These are phyloP conservation scores for Ascochyta rabiei DNA, from an alignment of 2,329 filamentous ascomycete genomes.

Conservation along the genomic window DNA sequence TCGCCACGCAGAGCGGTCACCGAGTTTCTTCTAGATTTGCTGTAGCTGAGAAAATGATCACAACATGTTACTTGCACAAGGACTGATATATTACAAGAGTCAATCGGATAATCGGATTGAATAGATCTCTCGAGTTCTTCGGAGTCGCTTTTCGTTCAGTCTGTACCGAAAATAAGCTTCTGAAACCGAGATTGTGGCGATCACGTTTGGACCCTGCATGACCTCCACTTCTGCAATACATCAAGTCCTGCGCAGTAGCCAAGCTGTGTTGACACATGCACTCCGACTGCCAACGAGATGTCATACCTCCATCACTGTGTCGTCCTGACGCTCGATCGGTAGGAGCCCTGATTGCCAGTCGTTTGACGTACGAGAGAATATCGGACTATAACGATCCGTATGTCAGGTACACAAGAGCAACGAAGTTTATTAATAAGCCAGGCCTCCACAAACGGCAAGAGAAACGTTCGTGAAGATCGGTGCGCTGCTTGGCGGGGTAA, in stretches of 20 bases:
- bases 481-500: conserved; percentile 30
- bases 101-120: background rate
- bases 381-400: conserved; percentile 18
- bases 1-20: background rate
- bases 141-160: conserved; percentile 13
- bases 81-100: background rate
- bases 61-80: background rate
- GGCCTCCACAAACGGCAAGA: conserved; percentile 1
- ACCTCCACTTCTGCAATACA: conserved; percentile 26
- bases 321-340: conserved; percentile 23
- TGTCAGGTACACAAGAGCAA: conserved; percentile 7
- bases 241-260: conserved; percentile 16
- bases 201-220: conserved; percentile 22
- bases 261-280: conserved; percentile 8
- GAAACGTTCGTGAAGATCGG: conserved; percentile 22
- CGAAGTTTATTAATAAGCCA: background rate
- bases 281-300: conserved; percentile 1
- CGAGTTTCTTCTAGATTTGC: background rate
- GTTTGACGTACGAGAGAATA: conserved; percentile 14
- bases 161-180: background rate
- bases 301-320: conserved; percentile 9
- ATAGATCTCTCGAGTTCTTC: conserved; percentile 7
- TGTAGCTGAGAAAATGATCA: background rate
- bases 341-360: conserved; percentile 14
- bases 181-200: conserved; percentile 26